These are phyloP conservation scores for Bipolaris victoriae DNA, from an alignment of 2,329 filamentous ascomycete genomes.

Conservation along the genomic window DNA sequence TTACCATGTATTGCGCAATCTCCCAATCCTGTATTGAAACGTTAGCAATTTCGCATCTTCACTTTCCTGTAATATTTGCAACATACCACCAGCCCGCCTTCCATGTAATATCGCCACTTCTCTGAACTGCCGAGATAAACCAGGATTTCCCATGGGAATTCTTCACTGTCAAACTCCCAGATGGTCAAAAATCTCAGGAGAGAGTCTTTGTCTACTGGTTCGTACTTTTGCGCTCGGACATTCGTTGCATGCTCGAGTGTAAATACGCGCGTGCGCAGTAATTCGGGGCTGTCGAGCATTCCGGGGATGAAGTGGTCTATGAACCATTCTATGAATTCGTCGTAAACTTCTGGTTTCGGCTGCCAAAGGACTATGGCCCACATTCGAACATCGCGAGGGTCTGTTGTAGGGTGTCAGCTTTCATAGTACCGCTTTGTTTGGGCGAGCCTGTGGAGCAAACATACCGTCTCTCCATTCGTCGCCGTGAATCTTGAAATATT, in stretches of 20 bases:
- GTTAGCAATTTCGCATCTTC: background rate
- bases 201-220: conserved; percentile 3
- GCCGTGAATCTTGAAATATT: conserved; percentile 15
- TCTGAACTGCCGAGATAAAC: conserved; percentile 24
- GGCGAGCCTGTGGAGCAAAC: background rate
- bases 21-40: conserved; percentile 17
- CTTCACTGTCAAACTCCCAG: conserved; percentile 24
- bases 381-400: conserved; percentile 19
- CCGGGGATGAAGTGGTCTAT: conserved; percentile 17
- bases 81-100: conserved; percentile 16
- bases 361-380: conserved; percentile 23
- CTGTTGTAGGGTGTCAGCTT: conserved; percentile 12
- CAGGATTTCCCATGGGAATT: conserved; percentile 25
- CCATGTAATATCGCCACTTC: conserved; percentile 22
- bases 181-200: conserved; percentile 25
- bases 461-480: conserved; percentile 22
- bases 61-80: no score
- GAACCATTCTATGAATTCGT: conserved; percentile 23
- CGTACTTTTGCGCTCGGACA: conserved; percentile 8
- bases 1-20: conserved; percentile 20
- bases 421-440: background rate
- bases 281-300: conserved; percentile 23
- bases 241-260: conserved; percentile 19
- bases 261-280: conserved; percentile 22
- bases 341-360: conserved; percentile 9